Evolutionary conservation across 2,329 filamentous ascomycete species (phyloP).

Genomic region (Colletotrichum liaoningense): DNA sequence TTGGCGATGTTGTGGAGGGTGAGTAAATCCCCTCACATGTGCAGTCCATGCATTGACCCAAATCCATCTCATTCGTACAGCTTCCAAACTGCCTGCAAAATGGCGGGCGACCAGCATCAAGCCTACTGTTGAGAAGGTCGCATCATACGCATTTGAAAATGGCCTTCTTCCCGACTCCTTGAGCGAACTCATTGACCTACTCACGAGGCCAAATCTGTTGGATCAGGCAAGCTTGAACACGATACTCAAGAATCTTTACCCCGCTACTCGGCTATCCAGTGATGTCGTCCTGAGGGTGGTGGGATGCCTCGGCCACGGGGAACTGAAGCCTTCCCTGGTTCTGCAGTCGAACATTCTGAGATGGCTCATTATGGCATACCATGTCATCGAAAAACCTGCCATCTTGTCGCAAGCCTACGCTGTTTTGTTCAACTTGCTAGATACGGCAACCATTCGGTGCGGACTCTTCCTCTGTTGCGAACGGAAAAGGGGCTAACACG

Average conservation of each 20-base stretch:
- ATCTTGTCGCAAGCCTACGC: conserved; percentile 78
- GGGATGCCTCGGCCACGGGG: conserved; percentile 80
- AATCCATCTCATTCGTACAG: conserved; percentile 47
- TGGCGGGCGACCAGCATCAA: conserved; percentile 73
- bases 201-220: conserved; percentile 74
- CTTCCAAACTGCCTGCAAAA: conserved; percentile 72
- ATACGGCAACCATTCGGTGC: conserved; percentile 81
- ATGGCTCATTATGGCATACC: conserved; percentile 84
- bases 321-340: conserved; percentile 76
- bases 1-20: conserved; percentile 49
- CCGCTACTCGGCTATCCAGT: conserved; percentile 71
- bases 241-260: conserved; percentile 81
- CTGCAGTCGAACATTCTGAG: conserved; percentile 78
- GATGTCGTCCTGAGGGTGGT: conserved; percentile 74
- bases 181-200: conserved; percentile 71
- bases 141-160: conserved; percentile 72
- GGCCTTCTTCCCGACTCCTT: conserved; percentile 74
- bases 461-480: not conserved
- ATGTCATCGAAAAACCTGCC: conserved; percentile 72
- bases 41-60: not conserved
- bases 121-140: conserved; percentile 71
- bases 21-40: not conserved
- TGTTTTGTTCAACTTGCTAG: conserved; percentile 83
- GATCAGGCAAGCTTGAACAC: conserved; percentile 80
- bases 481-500: conserved; percentile 38